Evolutionary conservation across 2,329 filamentous ascomycete species (phyloP).

Genomic region (Xylaria sp.): DNA sequence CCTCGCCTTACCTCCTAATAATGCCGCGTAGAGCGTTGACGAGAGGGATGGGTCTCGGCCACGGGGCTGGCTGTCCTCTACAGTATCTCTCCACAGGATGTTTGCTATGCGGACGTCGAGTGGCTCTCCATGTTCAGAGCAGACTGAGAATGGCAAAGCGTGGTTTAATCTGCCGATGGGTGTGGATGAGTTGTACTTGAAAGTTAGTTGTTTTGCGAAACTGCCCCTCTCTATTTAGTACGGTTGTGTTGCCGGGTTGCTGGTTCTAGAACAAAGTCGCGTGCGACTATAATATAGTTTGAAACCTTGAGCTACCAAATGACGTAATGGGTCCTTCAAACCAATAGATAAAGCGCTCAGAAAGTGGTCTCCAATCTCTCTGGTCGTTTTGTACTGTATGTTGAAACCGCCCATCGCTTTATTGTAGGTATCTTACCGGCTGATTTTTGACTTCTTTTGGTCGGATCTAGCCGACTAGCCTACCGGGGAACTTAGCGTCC

Average conservation of each 20-base stretch:
- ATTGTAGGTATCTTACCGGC: slow-evolving; percentile 9
- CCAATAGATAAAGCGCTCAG: neutral
- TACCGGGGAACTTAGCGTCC: too few relatives aligned
- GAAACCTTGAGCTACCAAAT: neutral
- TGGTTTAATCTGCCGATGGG: neutral
- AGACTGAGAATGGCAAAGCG: neutral
- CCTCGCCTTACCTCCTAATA: neutral
- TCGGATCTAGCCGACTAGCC: slow-evolving; percentile 11
- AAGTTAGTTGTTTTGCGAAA: neutral
- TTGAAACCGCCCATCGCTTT: neutral
- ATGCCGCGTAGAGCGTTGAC: neutral
- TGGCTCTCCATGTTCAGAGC: neutral
- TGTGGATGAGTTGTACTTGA: neutral
- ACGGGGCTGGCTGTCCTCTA: neutral
- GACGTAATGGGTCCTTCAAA: neutral
- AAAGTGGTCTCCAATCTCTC: neutral
- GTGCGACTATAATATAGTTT: neutral
- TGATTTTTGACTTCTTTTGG: neutral
- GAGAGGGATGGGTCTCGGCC: neutral
- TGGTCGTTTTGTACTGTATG: neutral
- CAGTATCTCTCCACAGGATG: neutral
- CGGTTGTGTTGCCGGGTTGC: too few relatives aligned
- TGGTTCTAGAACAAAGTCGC: neutral
- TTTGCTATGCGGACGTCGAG: neutral
- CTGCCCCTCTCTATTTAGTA: neutral